Conservation (phyloP, 306 rosid species). For the Vicia sativa region DNA sequence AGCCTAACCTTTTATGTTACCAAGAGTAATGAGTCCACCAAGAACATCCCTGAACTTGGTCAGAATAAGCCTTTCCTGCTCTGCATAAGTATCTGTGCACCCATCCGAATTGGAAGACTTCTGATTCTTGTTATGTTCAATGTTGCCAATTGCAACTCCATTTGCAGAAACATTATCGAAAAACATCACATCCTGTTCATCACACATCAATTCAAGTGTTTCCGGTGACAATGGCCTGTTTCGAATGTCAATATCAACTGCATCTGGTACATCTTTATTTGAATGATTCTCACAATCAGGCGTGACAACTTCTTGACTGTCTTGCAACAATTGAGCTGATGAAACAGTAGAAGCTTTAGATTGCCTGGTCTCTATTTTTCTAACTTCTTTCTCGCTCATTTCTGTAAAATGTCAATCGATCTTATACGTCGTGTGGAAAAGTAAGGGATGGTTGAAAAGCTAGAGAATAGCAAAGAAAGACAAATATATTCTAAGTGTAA, state of each 20-base stretch:
- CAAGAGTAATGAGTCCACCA: slow-evolving; percentile 55
- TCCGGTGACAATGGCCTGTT: slow-evolving; percentile 67
- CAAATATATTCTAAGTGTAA: slow-evolving; percentile 23
- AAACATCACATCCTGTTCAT: slow-evolving; percentile 61
- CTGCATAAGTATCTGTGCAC: slow-evolving; percentile 48
- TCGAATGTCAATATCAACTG: slow-evolving; percentile 42
- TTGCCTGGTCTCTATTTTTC: slow-evolving; percentile 34
- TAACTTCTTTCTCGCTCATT: slow-evolving; percentile 29
- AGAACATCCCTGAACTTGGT: slow-evolving; percentile 65
- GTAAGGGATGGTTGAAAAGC: slow-evolving; percentile 24
- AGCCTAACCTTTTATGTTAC: slow-evolving; percentile 65
- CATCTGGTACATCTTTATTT: slow-evolving; percentile 47
- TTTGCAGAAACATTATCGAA: slow-evolving; percentile 46
- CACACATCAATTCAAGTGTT: slow-evolving; percentile 78
- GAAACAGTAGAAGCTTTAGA: slow-evolving; percentile 42
- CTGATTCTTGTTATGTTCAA: slow-evolving; percentile 41
- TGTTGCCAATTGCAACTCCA: slow-evolving; percentile 29
- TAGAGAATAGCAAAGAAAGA: not conserved
- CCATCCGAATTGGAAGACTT: slow-evolving; percentile 48
- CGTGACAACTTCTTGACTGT: slow-evolving; percentile 40
- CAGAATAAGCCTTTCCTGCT: slow-evolving; percentile 69
- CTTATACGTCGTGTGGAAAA: slow-evolving; percentile 1
- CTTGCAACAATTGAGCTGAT: slow-evolving; percentile 44
- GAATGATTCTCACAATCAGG: slow-evolving; percentile 33
- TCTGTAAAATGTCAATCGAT: slow-evolving; percentile 46